Evolutionary conservation across 176 grass and related monocot genomes (phyloP).

Genomic region (Aegilops speltoides): DNA sequence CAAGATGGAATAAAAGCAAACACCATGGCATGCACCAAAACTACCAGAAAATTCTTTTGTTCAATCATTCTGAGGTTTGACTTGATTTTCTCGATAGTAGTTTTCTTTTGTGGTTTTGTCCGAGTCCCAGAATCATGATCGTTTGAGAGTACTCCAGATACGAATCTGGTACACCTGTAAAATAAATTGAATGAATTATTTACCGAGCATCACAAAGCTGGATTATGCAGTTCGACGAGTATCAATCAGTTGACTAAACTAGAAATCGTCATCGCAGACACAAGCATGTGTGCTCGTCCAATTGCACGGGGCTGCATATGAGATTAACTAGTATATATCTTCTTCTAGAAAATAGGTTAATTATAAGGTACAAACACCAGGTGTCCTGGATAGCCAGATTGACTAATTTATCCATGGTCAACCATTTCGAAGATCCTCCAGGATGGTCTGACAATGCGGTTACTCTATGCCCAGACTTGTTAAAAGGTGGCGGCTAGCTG

Average conservation of each 20-base stretch:
- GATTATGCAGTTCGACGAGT: not conserved
- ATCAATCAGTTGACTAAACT: not conserved
- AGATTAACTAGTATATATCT: too few relatives aligned
- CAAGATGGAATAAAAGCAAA: not conserved
- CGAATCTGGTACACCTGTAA: not conserved
- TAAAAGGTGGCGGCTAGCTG: not conserved
- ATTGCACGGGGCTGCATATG: not conserved
- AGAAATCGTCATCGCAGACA: slow-evolving; percentile 10
- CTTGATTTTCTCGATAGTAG: not conserved
- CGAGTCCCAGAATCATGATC: not conserved
- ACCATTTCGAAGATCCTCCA: not conserved
- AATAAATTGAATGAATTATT: not conserved
- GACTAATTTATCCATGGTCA: not conserved
- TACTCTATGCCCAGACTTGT: not conserved
- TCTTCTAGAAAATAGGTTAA: not conserved
- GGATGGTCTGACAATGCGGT: not conserved
- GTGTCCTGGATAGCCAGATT: not conserved
- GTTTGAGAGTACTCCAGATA: not conserved
- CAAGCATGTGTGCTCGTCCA: not conserved
- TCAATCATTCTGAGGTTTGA: not conserved
- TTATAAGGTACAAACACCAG: not conserved
- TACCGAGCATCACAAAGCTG: not conserved
- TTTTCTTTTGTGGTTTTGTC: not conserved
- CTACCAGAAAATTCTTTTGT: not conserved
- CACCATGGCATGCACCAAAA: not conserved